Conservation (phyloP, 805 yeast genomes). For the Suhomyces sp. region DNA sequence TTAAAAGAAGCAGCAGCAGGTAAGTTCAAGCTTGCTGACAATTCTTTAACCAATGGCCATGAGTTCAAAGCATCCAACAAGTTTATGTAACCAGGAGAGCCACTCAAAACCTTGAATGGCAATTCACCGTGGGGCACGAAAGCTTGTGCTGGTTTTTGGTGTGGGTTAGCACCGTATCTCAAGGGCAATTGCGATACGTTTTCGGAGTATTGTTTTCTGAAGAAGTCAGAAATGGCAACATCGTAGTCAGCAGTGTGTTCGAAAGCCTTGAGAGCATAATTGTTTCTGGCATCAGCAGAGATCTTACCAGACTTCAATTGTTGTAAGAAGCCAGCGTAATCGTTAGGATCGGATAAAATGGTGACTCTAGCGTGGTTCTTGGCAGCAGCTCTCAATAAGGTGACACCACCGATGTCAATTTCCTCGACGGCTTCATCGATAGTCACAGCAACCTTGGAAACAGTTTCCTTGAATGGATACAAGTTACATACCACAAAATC, state of each 20-base stretch:
- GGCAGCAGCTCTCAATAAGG: conserved; percentile 96
- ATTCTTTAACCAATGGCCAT: conserved; percentile 98
- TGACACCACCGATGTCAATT: conserved; percentile 96
- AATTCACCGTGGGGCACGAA: conserved; percentile 80
- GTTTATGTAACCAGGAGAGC: conserved; percentile 97
- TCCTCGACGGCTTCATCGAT: conserved; percentile 98
- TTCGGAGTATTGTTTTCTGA: conserved; percentile 95
- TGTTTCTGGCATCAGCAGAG: conserved; percentile 70
- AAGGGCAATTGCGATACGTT: conserved; percentile 84
- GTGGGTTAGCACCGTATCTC: conserved; percentile 98
- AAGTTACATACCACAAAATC: conserved; percentile 97
- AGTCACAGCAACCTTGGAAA: conserved; percentile 92
- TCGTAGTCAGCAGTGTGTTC: conserved; percentile 99
- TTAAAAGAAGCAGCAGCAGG: conserved; percentile 99
- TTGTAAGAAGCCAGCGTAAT: conserved; percentile 81
- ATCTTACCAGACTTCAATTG: conserved; percentile 77
- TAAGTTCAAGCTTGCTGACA: conserved; percentile 86
- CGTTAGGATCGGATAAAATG: conserved; percentile 90
- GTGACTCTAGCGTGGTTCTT: conserved; percentile 97
- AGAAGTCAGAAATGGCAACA: conserved; percentile 91
- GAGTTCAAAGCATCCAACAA: conserved; percentile 94
- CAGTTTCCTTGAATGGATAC: conserved; percentile 97
- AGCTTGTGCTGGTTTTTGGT: conserved; percentile 99
- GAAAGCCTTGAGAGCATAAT: conserved; percentile 91
- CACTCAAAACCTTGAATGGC: conserved; percentile 90